These are phyloP conservation scores for Hypoxylon fragiforme DNA, from an alignment of 495 filamentous ascomycete genomes.

Conservation along the genomic window DNA sequence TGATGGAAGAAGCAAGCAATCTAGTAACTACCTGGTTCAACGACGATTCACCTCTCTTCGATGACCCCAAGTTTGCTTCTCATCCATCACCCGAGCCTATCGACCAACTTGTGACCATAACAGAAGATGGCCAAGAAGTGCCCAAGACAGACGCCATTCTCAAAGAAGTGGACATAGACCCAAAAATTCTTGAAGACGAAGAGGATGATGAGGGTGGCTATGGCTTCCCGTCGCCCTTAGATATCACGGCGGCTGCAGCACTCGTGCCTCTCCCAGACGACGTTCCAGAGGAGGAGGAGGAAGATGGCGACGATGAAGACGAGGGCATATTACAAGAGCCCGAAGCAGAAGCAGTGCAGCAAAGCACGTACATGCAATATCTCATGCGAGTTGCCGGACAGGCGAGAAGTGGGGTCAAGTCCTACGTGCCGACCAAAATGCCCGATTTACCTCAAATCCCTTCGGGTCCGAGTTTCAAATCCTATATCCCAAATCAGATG, in stretches of 20 bases:
- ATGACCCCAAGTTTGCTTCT: conserved; percentile 46
- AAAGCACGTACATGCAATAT: conserved; percentile 48
- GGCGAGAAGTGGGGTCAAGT: conserved; percentile 43
- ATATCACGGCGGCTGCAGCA: conserved; percentile 51
- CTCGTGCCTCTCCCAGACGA: conserved; percentile 49
- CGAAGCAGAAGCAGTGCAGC: conserved; percentile 29
- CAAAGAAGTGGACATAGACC: conserved; percentile 9
- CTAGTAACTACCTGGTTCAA: conserved; percentile 58
- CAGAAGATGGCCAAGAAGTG: conserved; percentile 42
- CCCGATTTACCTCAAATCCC: conserved; percentile 46
- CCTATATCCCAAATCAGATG: conserved; percentile 36
- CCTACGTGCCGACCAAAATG: conserved; percentile 48
- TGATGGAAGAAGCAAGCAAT: conserved; percentile 67
- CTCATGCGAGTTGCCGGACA: conserved; percentile 52
- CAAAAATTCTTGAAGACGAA: conserved; percentile 4
- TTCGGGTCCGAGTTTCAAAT: conserved; percentile 36
- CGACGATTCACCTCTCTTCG: conserved; percentile 46
- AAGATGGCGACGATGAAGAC: no score
- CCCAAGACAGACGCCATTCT: conserved; percentile 24
- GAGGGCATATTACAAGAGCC: conserved; percentile 20
- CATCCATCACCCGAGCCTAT: conserved; percentile 26
- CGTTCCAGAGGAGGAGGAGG: no score
- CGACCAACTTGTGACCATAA: conserved; percentile 39
- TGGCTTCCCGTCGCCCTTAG: conserved; percentile 50
- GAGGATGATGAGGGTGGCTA: conserved; percentile 30